These are phyloP conservation scores for Vitis amurensis DNA, from an alignment of 164 flowering plant species.

Conservation along the genomic window DNA sequence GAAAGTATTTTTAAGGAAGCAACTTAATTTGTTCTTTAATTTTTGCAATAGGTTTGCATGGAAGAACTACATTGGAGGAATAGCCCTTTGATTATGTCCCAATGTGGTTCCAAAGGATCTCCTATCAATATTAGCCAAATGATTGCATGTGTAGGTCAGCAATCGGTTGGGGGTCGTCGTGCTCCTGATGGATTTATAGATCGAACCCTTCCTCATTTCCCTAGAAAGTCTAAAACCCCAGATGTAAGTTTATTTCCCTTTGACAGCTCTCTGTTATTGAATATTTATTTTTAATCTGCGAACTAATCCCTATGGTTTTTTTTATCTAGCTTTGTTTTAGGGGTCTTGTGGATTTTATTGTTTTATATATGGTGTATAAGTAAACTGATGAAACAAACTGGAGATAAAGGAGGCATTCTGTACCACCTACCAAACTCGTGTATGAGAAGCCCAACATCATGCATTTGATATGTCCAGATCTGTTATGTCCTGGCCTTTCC, in stretches of 20 bases:
- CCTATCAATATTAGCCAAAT: slow-evolving; percentile 92
- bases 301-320: too few relatives aligned
- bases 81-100: slow-evolving; percentile 95
- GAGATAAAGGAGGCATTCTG: too few relatives aligned
- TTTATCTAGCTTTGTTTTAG: too few relatives aligned
- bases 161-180: slow-evolving; percentile 90
- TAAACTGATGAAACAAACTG: too few relatives aligned
- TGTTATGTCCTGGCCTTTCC: too few relatives aligned
- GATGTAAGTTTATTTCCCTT: slow-evolving; percentile 48
- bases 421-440: too few relatives aligned
- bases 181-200: slow-evolving; percentile 93
- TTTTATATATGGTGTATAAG: too few relatives aligned
- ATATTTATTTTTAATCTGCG: not conserved
- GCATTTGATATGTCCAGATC: too few relatives aligned
- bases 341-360: too few relatives aligned
- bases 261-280: not conserved
- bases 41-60: slow-evolving; percentile 65
- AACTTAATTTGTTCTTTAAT: not conserved
- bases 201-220: slow-evolving; percentile 95
- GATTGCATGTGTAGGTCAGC: slow-evolving; percentile 99
- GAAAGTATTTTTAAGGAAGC: not conserved
- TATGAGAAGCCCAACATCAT: too few relatives aligned
- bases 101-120: slow-evolving; percentile 98
- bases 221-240: slow-evolving; percentile 68
- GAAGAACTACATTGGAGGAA: slow-evolving; percentile 80